phyloP scores from a whole-genome alignment of 2,329 filamentous ascomycete genomes.

The Exophiala lecanii-corni region DNA sequence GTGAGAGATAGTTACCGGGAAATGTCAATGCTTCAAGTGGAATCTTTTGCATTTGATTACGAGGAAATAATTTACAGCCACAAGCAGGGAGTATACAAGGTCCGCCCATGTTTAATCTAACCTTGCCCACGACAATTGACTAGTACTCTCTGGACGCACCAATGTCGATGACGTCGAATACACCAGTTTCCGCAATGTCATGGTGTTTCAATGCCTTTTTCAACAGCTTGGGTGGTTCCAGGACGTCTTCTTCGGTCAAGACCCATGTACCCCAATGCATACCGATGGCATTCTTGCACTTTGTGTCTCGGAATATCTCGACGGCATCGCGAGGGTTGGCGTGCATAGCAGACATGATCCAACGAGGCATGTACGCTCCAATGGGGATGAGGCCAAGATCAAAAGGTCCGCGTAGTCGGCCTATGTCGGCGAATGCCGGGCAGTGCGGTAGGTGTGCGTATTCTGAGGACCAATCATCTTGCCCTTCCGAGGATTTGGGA shows the following conservation, averaged over 20 bases:
- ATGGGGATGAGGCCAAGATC: conserved; percentile 91
- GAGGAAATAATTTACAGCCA: too few relatives aligned
- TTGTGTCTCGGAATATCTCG: conserved; percentile 81
- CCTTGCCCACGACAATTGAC: too few relatives aligned
- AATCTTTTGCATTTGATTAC: too few relatives aligned
- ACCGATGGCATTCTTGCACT: conserved; percentile 70
- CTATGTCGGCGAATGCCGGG: conserved; percentile 82
- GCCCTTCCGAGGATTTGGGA: conserved; percentile 54
- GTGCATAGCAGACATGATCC: conserved; percentile 75
- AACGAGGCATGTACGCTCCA: conserved; percentile 67
- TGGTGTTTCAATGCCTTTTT: conserved; percentile 66
- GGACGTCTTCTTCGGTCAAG: conserved; percentile 75
- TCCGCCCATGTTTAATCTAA: too few relatives aligned
- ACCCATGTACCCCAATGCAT: conserved; percentile 95
- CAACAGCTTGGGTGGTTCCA: conserved; percentile 73
- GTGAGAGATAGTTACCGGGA: too few relatives aligned
- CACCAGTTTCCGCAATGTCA: conserved; percentile 56
- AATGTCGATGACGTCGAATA: conserved; percentile 80
- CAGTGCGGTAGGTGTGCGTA: conserved; percentile 63
- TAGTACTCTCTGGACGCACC: conserved; percentile 76
- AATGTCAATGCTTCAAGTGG: too few relatives aligned
- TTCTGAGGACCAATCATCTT: conserved; percentile 68
- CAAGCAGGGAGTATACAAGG: too few relatives aligned
- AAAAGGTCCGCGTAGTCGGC: conserved; percentile 73
- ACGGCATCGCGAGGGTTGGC: conserved; percentile 82